Percentiles rank a stretch among this genome's conserved stretches.
Conservation (phyloP, 768 basidiomycete genomes). For the Termitomyces sp. region DNA sequence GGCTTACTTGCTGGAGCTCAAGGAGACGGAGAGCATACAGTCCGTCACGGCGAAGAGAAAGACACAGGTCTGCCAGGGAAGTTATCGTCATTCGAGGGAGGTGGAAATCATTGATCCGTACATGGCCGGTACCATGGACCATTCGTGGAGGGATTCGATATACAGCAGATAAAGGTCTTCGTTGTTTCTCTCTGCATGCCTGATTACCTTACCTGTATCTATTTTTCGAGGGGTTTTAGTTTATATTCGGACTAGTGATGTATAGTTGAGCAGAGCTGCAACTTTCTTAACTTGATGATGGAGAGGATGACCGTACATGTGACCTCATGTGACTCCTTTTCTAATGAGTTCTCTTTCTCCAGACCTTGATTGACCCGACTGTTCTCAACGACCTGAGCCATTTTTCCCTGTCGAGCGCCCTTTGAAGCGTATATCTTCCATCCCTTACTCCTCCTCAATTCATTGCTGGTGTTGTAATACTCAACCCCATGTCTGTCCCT, state of each 20-base stretch:
- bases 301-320: background rate
- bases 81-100: conserved; percentile 5
- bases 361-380: background rate
- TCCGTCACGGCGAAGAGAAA: conserved; percentile 11
- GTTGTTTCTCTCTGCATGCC: background rate
- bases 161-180: background rate
- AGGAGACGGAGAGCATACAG: conserved; percentile 12
- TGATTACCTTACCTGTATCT: background rate
- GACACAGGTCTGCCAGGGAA: conserved; percentile 5
- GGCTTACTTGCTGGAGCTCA: conserved; percentile 6
- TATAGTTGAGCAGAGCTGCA: background rate
- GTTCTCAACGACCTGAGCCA: conserved; percentile 6
- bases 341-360: too few species aligned
- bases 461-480: background rate
- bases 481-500: conserved; percentile 39
- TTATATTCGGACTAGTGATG: background rate
- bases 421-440: background rate
- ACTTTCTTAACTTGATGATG: background rate
- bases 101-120: conserved; percentile 15
- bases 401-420: background rate
- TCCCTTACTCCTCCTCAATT: background rate
- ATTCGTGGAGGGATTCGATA: background rate
- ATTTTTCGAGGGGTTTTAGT: background rate
- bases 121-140: background rate
- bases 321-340: conserved; percentile 14